phyloP scores from a whole-genome alignment of 352 stramenopile species.

The Thraustochytrium sp. region DNA sequence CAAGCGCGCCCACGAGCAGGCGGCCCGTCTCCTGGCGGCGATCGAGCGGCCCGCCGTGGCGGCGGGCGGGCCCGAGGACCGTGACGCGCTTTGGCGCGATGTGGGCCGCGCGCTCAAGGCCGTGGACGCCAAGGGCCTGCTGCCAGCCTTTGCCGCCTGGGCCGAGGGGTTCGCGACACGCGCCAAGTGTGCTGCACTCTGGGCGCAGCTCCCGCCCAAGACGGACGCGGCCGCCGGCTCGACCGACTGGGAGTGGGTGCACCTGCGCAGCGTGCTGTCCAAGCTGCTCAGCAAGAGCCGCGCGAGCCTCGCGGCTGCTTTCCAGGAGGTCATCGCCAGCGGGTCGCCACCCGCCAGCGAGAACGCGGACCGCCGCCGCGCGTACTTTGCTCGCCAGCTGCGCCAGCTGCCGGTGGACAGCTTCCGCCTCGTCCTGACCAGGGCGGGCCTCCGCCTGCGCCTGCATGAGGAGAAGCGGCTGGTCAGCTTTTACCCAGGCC shows the following conservation, averaged over 20 bases:
- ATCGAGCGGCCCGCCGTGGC: background rate
- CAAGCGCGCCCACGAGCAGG: background rate
- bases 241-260: background rate
- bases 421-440: background rate
- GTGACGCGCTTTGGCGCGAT: background rate
- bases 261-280: background rate
- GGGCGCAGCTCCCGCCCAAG: background rate
- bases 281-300: background rate
- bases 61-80: background rate
- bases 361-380: background rate
- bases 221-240: background rate
- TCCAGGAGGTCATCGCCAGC: background rate
- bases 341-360: background rate
- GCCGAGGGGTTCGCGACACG: background rate
- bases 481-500: background rate
- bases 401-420: background rate
- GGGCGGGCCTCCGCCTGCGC: background rate
- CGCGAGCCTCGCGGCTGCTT: background rate
- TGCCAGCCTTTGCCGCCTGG: background rate
- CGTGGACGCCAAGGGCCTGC: conserved; percentile 14
- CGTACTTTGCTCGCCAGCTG: background rate
- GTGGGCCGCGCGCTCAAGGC: background rate
- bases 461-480: conserved; percentile 38
- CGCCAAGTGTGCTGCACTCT: background rate
- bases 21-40: background rate